Conservation (phyloP, 768 basidiomycete species). For the Thelephora aurantiotincta region DNA sequence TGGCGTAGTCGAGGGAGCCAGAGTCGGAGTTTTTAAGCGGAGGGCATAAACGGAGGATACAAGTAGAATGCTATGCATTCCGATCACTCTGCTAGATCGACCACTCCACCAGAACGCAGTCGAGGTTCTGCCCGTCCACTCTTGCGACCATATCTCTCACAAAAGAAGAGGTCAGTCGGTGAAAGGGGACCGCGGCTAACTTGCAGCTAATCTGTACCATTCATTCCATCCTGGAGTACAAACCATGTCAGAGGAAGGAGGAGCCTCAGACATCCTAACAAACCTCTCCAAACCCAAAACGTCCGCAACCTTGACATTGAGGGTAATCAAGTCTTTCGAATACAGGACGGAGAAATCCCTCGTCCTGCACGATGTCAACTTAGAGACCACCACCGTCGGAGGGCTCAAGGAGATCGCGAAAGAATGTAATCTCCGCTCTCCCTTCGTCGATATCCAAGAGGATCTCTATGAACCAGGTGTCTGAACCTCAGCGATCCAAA, state of each 20-base stretch:
- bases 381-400: slow-evolving; percentile 66
- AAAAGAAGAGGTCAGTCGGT: too few species aligned
- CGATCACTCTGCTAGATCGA: background rate
- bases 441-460: background rate
- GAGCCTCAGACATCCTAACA: slow-evolving; percentile 33
- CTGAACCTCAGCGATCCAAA: slow-evolving; percentile 43
- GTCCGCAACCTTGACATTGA: slow-evolving; percentile 75
- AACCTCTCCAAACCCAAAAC: slow-evolving; percentile 56
- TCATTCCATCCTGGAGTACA: background rate
- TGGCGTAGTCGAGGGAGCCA: background rate
- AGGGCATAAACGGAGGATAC: background rate
- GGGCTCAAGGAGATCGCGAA: slow-evolving; percentile 59
- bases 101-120: background rate
- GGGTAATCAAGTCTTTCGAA: slow-evolving; percentile 90
- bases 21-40: background rate
- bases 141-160: too few species aligned
- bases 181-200: too few species aligned
- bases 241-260: slow-evolving; percentile 10
- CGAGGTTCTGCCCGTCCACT: too few species aligned
- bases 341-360: slow-evolving; percentile 83
- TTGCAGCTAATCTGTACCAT: background rate
- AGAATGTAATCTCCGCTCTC: slow-evolving; percentile 32
- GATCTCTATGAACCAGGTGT: background rate
- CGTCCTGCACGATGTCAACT: slow-evolving; percentile 70
- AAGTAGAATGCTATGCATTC: background rate